phyloP scores from a whole-genome alignment of 2,329 filamentous ascomycete species.

The Trichoderma harzianum region DNA sequence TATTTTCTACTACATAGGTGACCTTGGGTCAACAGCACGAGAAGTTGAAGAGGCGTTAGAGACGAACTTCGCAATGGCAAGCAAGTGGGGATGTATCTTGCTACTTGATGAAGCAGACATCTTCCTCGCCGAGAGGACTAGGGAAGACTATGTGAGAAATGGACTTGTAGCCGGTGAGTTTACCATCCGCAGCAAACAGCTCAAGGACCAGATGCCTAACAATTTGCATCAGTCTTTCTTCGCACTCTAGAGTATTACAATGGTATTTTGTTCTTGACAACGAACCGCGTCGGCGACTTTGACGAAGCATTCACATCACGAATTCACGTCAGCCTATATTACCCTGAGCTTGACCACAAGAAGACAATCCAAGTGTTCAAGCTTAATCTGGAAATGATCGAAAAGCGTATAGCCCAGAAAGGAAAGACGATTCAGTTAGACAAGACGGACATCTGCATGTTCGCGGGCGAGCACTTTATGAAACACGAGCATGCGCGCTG shows the following conservation, averaged over 20 bases:
- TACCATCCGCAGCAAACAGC: not conserved
- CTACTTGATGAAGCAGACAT: constrained; percentile 31
- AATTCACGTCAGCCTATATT: constrained; percentile 34
- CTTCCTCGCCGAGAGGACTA: constrained; percentile 24
- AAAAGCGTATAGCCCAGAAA: constrained; percentile 19
- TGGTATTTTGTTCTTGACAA: constrained; percentile 37
- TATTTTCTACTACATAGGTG: constrained; percentile 21
- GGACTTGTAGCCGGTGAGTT: constrained; percentile 31
- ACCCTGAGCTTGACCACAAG: constrained; percentile 16
- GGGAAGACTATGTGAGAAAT: constrained; percentile 25
- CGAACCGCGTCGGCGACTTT: constrained; percentile 34
- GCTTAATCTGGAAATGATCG: constrained; percentile 21
- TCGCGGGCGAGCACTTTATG: not conserved
- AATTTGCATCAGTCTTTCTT: constrained; percentile 29
- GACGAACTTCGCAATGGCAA: constrained; percentile 24
- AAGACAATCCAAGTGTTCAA: constrained; percentile 14
- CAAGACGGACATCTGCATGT: not conserved
- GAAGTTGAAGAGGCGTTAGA: constrained; percentile 34
- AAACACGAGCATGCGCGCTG: not conserved
- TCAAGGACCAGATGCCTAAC: not conserved
- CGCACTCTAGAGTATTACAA: constrained; percentile 35
- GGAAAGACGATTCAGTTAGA: not conserved
- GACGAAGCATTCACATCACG: constrained; percentile 38
- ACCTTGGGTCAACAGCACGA: not conserved
- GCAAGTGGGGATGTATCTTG: constrained; percentile 27